Evolutionary conservation across 352 stramenopile genomes (phyloP).

Genomic region (Pythium sukuiense): DNA sequence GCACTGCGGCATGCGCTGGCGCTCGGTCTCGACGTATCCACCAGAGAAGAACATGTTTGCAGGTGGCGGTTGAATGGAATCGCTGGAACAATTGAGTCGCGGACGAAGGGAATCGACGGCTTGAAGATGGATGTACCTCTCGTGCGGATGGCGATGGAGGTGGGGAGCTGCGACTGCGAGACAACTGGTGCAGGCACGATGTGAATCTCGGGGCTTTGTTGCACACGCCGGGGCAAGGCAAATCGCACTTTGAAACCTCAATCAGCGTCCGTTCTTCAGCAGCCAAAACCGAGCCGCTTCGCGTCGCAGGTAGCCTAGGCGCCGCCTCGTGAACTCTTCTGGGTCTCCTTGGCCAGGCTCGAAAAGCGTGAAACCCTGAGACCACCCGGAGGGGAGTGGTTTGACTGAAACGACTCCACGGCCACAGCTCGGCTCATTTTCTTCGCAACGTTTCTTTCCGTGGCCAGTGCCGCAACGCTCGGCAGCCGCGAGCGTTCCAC

Average conservation of each 20-base stretch:
- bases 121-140: neutral
- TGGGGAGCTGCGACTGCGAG: neutral
- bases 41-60: conserved; percentile 69
- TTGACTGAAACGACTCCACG: conserved; percentile 23
- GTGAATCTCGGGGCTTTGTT: neutral
- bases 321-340: conserved; percentile 15
- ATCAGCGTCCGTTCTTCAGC: conserved; percentile 14
- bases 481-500: neutral
- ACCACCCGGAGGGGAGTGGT: conserved; percentile 12
- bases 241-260: conserved; percentile 32
- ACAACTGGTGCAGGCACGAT: neutral
- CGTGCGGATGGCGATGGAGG: neutral
- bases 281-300: conserved; percentile 10
- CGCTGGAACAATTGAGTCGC: neutral
- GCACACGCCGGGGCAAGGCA: conserved; percentile 16
- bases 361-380: conserved; percentile 14
- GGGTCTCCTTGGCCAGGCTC: neutral
- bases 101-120: neutral
- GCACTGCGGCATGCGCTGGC: conserved; percentile 37
- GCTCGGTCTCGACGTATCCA: conserved; percentile 66
- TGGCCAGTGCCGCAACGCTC: conserved; percentile 21
- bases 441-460: conserved; percentile 29
- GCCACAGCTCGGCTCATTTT: neutral
- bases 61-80: neutral
- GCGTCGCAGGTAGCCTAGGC: neutral